Evolutionary conservation across 495 filamentous ascomycete genomes (phyloP).

Genomic region (Aspergillus asperescens): DNA sequence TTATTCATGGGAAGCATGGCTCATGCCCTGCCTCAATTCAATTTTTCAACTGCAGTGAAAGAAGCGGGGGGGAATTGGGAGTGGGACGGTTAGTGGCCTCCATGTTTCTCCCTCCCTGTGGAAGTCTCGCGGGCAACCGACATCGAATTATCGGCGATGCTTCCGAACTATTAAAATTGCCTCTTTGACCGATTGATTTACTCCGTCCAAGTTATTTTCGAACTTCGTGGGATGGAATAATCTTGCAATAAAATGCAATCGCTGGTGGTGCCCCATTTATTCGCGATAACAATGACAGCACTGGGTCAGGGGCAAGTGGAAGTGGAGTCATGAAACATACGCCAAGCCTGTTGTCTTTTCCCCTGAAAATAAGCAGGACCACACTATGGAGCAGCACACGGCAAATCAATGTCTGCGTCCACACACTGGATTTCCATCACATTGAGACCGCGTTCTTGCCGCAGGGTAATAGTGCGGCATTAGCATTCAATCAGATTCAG

Average conservation of each 20-base stretch:
- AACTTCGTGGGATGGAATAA: not conserved
- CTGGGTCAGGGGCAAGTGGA: constrained; percentile 11
- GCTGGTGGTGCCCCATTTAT: not conserved
- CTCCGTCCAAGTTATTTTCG: not conserved
- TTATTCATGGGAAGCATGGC: not conserved
- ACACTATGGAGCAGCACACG: not conserved
- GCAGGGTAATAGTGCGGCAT: no score
- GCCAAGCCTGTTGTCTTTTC: constrained; percentile 13
- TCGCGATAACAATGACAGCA: constrained; percentile 2
- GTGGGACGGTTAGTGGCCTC: not conserved
- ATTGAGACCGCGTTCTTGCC: no score
- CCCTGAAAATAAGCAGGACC: constrained; percentile 9
- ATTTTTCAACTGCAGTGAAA: not conserved
- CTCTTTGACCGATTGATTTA: not conserved
- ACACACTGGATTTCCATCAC: no score
- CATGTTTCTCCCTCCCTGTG: not conserved
- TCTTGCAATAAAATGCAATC: not conserved
- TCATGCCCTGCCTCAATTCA: not conserved
- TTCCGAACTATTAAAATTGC: not conserved
- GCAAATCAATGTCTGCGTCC: not conserved
- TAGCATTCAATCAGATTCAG: not conserved
- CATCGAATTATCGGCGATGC: not conserved
- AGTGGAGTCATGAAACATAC: constrained; percentile 16
- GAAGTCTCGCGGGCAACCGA: not conserved
- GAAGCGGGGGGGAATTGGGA: not conserved